Base-by-base conservation (phyloP, 2,329 filamentous ascomycete genomes). In the Arthrobotrys entomopaga region DNA sequence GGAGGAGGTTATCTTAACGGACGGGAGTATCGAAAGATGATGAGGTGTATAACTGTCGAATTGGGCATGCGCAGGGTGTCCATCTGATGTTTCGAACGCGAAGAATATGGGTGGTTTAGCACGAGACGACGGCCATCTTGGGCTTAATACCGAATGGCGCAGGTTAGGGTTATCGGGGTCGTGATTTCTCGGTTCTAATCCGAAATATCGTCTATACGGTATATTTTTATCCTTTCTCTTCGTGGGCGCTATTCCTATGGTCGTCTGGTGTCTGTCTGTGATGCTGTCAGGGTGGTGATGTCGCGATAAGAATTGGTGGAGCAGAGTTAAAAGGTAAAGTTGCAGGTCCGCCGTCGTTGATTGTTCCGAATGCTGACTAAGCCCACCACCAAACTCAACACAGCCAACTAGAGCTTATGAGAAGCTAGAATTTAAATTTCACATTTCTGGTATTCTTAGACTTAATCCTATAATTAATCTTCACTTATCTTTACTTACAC, bases 91-190 rank as follows among this genome's bases (percentile, higher is more conserved):
- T 71, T 43, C 24, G 58, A 34, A 24, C 24, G 46, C 16, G 46
- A 50, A 29, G 16, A 42, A 38, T 20, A 58, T 20, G 54, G 34
- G 49, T 53, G 43, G 29, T 66, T 58, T 59, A 74, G 57, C 61
- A 74, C 19, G 59, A 52, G 58, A 65, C 34, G 58, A 46, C 24
- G 40, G 58, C 70, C 70, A 74, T 74, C 38, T 40, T 49, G 22
- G 29, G 29, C 34, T 16, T 13, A 16, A 20, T 19, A 20, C n/a
- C 24, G 29, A 48, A 7, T 16, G 10, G 40, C 22, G 38, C n/a
- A 53, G 54, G 2, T 56, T 24, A 7, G n/a, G 16, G 38, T 65
- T 16, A n/a, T 16, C 2, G 48, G 15, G n/a, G 48, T 40, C 49
- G 48, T 24, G 59, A 24, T 42, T 7, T 26, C 49, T 26, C 42